Base-by-base conservation (phyloP, 768 basidiomycete species). In the Clitopilus passeckerianus region DNA sequence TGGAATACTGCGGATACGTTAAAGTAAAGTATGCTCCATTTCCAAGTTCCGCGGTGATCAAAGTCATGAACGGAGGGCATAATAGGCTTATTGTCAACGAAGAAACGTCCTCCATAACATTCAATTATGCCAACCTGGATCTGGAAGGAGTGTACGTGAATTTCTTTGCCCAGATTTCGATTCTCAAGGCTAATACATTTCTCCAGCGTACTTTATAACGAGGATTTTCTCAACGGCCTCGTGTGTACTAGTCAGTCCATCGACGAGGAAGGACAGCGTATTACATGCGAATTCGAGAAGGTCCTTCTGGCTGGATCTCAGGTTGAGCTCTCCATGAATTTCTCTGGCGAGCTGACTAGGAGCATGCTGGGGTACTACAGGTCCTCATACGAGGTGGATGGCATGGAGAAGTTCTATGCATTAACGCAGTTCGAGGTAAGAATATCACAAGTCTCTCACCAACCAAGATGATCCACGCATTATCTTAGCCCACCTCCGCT, bases 341-440 rank as follows among this genome's bases (percentile, higher is more conserved):
- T 91, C 74, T 77, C 74, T 18, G 87, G 85, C 12, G 76, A 82
- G 64, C 77, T 98, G 46, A 84, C 80, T 1, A 81, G 80, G 35
- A 78, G 75, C 59, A 90, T 97, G 93, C 82, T 82, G 68, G 94
- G 93, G 24, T 93, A 94, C 71, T 94, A 94, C 75, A 82, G 82
- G 62, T 85, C 87, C 27, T 73, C 80, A 10, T 86, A 80, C 69
- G 83, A 89, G 67, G 70, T 82, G 43, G 80, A 86, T 53, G 87
- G 86, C 27, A 80, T 84, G 63, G 84, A 82, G 64, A 83, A 83
- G 67, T 76, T 81, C 60, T 90, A 91, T 68, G 80, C 89, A 24
- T 75, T 98, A 55, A 97, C 96, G 34, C 95, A 98, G 74, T 96
- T 95, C 64, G 93, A 90, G 78, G 90, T 86, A 60, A 46, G 67